Evolutionary conservation across 768 basidiomycete genomes (phyloP).

Genomic region (Lactarius hatsudake): DNA sequence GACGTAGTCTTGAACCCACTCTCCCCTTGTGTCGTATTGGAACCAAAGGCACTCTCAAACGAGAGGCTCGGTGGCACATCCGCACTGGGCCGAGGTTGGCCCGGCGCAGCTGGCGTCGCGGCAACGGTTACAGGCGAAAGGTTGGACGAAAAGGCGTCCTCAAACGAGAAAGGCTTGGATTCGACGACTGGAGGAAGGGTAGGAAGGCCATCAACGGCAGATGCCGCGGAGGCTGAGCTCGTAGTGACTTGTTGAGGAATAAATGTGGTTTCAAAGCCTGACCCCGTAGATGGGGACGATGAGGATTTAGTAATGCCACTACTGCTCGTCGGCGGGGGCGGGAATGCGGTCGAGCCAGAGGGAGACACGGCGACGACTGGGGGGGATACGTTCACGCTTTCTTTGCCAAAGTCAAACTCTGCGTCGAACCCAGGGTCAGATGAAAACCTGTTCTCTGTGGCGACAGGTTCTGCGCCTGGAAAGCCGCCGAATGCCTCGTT

Average conservation of each 20-base stretch:
- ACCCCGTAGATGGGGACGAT: conserved; percentile 19
- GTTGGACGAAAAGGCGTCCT: conserved; percentile 5
- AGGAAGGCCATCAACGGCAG: conserved; percentile 19
- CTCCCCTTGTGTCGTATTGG: conserved; percentile 28
- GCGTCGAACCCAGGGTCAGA: conserved; percentile 68
- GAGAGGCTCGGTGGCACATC: conserved; percentile 30
- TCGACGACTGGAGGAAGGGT: conserved; percentile 16
- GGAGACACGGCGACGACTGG: conserved; percentile 1
- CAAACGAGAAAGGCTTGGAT: conserved; percentile 24
- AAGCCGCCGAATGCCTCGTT: conserved; percentile 71
- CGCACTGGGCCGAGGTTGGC: conserved; percentile 12
- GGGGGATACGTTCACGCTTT: conserved; percentile 22
- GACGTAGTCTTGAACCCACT: conserved; percentile 38
- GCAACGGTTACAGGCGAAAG: conserved; percentile 7
- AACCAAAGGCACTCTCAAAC: conserved; percentile 50
- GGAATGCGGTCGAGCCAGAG: conserved; percentile 14
- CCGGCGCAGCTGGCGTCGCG: conserved; percentile 19
- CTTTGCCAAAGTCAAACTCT: conserved; percentile 59
- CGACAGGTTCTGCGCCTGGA: conserved; percentile 37
- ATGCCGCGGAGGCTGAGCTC: conserved; percentile 7
- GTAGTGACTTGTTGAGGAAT: conserved; percentile 22
- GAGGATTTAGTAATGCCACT: conserved; percentile 1
- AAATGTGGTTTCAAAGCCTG: conserved; percentile 40
- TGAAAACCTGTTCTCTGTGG: conserved; percentile 44
- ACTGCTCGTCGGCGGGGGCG: conserved; percentile 14